phyloP scores from a whole-genome alignment of 2,329 filamentous ascomycete species.

The Trichoderma asperellum region DNA sequence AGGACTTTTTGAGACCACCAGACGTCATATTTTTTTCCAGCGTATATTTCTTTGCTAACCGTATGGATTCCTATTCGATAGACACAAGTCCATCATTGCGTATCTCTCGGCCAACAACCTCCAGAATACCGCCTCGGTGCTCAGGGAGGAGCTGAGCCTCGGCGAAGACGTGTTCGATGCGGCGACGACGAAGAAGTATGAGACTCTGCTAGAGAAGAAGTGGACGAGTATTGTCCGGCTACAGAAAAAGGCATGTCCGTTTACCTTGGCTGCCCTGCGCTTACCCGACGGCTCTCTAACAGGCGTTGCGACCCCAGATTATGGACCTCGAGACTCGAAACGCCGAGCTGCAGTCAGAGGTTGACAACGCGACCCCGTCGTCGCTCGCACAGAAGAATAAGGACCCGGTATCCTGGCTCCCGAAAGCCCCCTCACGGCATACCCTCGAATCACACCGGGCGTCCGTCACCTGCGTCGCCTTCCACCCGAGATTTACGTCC shows the following conservation, averaged over 20 bases:
- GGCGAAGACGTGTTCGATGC: constrained; percentile 73
- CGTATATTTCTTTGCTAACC: constrained; percentile 25
- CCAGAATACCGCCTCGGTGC: constrained; percentile 66
- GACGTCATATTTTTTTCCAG: not conserved
- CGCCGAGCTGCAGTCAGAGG: constrained; percentile 73
- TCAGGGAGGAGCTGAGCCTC: constrained; percentile 78
- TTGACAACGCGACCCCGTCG: constrained; percentile 77
- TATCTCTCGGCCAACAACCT: constrained; percentile 79
- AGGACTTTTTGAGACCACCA: not conserved
- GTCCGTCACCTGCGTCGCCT: constrained; percentile 86
- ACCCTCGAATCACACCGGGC: constrained; percentile 80
- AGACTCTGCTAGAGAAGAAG: constrained; percentile 93
- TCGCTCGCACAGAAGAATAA: constrained; percentile 79
- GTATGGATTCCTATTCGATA: constrained; percentile 43
- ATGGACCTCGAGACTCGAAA: constrained; percentile 87
- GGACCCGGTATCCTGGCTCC: constrained; percentile 85
- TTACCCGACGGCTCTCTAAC: constrained; percentile 29
- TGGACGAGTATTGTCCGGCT: constrained; percentile 95
- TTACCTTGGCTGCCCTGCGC: constrained; percentile 27
- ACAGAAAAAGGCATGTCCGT: constrained; percentile 76
- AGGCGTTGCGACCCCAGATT: constrained; percentile 59
- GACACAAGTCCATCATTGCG: constrained; percentile 91
- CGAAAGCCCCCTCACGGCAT: constrained; percentile 78
- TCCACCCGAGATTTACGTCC: constrained; percentile 89
- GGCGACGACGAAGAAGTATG: constrained; percentile 88